Percentiles rank a stretch among this genome's conserved stretches.
These are phyloP conservation scores for Fusarium coicis DNA, from an alignment of 2,329 filamentous ascomycete genomes.

Conservation along the genomic window DNA sequence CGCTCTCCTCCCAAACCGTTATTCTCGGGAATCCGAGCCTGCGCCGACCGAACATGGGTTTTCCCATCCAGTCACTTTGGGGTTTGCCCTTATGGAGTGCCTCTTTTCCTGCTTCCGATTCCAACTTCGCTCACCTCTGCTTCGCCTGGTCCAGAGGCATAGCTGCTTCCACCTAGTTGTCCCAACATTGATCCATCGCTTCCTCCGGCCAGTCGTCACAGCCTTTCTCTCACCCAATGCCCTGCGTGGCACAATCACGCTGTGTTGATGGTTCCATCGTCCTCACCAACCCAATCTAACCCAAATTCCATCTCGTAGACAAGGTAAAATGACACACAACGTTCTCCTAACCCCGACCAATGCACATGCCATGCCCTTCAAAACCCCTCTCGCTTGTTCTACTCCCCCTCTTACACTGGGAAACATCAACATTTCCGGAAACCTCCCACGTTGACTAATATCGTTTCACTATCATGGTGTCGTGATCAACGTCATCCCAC, in stretches of 20 bases:
- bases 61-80: not conserved
- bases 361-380: not conserved
- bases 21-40: slow-evolving; percentile 34
- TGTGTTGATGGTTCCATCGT: not conserved
- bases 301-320: not conserved
- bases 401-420: not conserved
- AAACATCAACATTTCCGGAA: not conserved
- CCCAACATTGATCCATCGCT: not conserved
- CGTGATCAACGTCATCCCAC: slow-evolving; percentile 21
- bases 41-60: slow-evolving; percentile 24
- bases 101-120: not conserved
- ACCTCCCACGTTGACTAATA: not conserved
- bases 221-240: not conserved
- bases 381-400: not conserved
- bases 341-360: not conserved
- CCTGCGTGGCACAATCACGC: not conserved
- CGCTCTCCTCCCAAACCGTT: slow-evolving; percentile 7
- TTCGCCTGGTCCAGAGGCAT: not conserved
- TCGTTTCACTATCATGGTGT: slow-evolving; percentile 12
- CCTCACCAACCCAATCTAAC: not conserved
- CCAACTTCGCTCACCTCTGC: not conserved
- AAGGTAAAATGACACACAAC: slow-evolving; percentile 14
- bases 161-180: not conserved
- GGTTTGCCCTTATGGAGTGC: slow-evolving; percentile 6
- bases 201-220: not conserved